Evolutionary conservation across 306 rosid species (phyloP).

Genomic region (Trifolium repens): DNA sequence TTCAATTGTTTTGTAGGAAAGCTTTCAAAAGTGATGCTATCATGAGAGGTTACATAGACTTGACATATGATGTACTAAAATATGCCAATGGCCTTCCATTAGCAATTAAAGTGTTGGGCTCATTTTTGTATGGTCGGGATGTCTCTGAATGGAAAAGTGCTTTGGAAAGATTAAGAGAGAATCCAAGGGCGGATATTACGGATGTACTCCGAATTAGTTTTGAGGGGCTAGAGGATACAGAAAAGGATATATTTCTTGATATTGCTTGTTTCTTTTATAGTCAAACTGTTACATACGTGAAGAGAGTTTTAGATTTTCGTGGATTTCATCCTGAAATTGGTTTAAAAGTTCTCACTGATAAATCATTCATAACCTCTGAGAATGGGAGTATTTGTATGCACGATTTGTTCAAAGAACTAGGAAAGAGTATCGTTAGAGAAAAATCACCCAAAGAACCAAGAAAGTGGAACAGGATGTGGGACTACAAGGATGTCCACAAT

Average conservation of each 20-base stretch:
- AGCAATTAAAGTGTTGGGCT: slow-evolving; percentile 24
- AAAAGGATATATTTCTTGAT: slow-evolving; percentile 31
- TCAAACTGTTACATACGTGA: rapidly evolving
- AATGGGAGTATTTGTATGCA: rapidly evolving
- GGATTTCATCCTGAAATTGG: slow-evolving; percentile 35
- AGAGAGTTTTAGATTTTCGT: neutral
- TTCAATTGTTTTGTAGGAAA: neutral
- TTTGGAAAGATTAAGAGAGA: slow-evolving; percentile 10
- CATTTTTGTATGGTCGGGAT: slow-evolving; percentile 22
- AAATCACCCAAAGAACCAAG: slow-evolving; percentile 37
- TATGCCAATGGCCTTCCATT: neutral
- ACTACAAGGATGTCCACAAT: neutral
- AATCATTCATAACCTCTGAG: neutral
- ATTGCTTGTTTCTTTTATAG: neutral
- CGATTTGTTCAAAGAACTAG: slow-evolving; percentile 26
- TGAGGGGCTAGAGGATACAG: neutral
- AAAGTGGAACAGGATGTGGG: slow-evolving; percentile 39
- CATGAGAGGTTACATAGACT: neutral
- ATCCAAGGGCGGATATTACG: neutral
- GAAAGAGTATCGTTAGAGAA: slow-evolving; percentile 32
- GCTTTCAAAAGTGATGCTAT: neutral
- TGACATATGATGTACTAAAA: neutral
- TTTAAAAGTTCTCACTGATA: slow-evolving; percentile 5
- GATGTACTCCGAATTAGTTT: slow-evolving; percentile 20
- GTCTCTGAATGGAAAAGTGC: slow-evolving; percentile 36